Evolutionary conservation across 129 eudicot genomes (phyloP).

Genomic region (Deinandra increscens): DNA sequence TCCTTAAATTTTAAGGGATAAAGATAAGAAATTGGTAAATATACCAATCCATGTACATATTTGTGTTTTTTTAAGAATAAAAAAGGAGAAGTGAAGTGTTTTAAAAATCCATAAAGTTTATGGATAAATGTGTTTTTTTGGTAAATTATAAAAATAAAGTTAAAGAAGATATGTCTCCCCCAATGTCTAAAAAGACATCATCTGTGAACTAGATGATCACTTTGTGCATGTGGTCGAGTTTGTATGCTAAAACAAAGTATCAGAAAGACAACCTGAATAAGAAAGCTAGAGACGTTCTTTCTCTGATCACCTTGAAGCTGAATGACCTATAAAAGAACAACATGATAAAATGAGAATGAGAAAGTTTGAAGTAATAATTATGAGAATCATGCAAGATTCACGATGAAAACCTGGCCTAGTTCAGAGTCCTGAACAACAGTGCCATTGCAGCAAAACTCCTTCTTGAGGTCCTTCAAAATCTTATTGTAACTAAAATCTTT

Average conservation of each 20-base stretch:
- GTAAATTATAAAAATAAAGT: too few species aligned
- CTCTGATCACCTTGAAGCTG: constrained; percentile 20
- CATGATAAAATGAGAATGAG: neutral
- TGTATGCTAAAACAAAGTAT: neutral
- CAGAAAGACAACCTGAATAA: neutral
- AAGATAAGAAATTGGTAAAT: too few species aligned
- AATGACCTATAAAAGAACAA: constrained; percentile 2
- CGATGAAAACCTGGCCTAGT: constrained; percentile 17
- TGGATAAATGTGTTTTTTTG: too few species aligned
- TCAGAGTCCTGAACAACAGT: constrained; percentile 15
- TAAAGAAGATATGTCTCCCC: too few species aligned
- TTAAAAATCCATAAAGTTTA: too few species aligned
- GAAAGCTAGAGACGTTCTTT: constrained; percentile 18
- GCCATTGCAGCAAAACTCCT: constrained; percentile 19
- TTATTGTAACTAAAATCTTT: neutral
- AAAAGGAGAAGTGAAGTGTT: too few species aligned
- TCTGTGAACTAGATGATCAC: neutral
- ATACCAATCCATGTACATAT: too few species aligned
- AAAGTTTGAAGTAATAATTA: neutral
- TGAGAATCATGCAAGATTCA: neutral
- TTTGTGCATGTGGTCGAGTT: neutral
- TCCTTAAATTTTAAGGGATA: too few species aligned
- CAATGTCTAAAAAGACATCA: too few species aligned
- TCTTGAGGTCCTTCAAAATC: constrained; percentile 3
- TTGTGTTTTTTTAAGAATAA: too few species aligned